Conservation (phyloP, 2,329 filamentous ascomycete genomes). For the Emmonsiellopsis sp. region DNA sequence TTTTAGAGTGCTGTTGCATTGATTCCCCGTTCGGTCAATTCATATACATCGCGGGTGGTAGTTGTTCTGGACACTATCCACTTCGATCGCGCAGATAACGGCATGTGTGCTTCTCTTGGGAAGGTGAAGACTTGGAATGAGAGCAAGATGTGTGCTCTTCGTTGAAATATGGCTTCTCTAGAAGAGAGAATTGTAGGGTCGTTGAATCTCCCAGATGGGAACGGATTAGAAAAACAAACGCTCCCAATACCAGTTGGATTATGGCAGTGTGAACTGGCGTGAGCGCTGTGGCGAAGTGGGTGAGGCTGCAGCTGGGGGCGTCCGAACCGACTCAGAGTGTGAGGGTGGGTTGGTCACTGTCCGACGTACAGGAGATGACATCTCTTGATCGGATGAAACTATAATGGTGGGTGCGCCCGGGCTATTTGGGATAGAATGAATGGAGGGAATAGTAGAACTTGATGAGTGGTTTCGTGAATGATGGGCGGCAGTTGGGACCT, state of each 20-base stretch:
- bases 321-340: background rate
- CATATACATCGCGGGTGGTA: too few species aligned
- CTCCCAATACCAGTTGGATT: background rate
- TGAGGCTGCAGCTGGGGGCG: background rate
- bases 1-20: too few species aligned
- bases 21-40: too few species aligned
- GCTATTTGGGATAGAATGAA: background rate
- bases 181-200: too few species aligned
- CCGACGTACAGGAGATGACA: background rate
- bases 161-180: too few species aligned
- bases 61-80: too few species aligned
- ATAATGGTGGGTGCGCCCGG: slow-evolving; percentile 8
- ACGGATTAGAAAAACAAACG: background rate
- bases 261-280: background rate
- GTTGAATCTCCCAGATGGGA: too few species aligned
- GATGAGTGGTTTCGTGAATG: slow-evolving; percentile 6
- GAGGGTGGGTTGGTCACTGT: background rate
- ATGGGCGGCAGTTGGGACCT: slow-evolving; percentile 14
- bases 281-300: background rate
- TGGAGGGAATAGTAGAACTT: background rate
- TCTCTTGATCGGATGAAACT: slow-evolving; percentile 6
- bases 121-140: too few species aligned
- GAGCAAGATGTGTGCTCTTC: too few species aligned
- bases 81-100: too few species aligned
- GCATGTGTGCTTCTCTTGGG: too few species aligned